Base-by-base conservation (phyloP, 2,329 filamentous ascomycete species). In the Calonectria leucothoes region DNA sequence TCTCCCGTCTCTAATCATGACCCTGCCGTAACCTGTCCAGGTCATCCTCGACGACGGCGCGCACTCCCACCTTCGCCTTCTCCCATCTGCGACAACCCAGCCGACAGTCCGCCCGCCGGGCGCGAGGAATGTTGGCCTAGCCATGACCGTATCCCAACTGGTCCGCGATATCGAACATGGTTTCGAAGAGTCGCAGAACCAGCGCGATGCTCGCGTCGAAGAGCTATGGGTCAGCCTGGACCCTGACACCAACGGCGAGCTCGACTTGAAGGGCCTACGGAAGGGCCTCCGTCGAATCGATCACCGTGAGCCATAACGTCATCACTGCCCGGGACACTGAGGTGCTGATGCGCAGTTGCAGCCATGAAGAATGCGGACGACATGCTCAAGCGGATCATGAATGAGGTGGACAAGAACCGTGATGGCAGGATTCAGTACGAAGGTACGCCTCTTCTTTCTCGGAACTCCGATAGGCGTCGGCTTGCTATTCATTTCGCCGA, bases 341-440 rank as follows among this genome's bases (percentile, higher is more conserved):
- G 64, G 61, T 76, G 75, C 81, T 83, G 70, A 83, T 75, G 49
- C 33, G 74, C 45, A 35, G 74, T 61, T 75, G 79, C 79, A 92
- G 90, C 90, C 65, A 84, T 99, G 82, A 98, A 98, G 88, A 97
- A 98, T 89, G 97, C 97, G 82, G 94, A 98, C 84, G 88, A 91
- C 45, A 92, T 98, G 88, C 89, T 99, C 75, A 90, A 91, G 82
- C 93, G 94, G 81, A 94, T 98, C 71, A 90, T 98, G 82, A 89
- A 90, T 76, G 91, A 93, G 74, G 95, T 98, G 75, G 97, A 99
- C 82, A 94, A 92, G 71, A 95, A 96, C 82, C 91, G 92, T 31
- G 95, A 98, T 84, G 95, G 96, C 76, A 93, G 92, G 81, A 98
- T 99, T 79, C 94, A 97, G 85, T 98, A 95, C 83, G 91, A 95